Percentiles rank a stretch among this genome's conserved stretches.
phyloP scores from a whole-genome alignment of 495 filamentous ascomycete genomes.

The Penicillium steckii region DNA sequence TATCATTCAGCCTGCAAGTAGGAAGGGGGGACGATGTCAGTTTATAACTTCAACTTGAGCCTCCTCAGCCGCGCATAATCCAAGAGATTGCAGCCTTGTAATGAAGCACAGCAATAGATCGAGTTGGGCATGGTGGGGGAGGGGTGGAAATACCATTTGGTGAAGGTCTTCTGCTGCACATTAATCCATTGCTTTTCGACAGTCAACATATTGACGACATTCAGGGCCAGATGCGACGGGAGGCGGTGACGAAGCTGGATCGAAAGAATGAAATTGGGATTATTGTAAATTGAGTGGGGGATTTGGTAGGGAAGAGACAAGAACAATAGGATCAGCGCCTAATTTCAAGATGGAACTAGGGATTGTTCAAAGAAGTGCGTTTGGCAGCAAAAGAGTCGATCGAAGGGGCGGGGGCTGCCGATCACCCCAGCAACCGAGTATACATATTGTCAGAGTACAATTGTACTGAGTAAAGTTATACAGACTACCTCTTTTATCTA shows the following conservation, averaged over 20 bases:
- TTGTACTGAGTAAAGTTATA: background rate
- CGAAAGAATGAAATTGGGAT: background rate
- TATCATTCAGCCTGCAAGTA: slow-evolving; percentile 97
- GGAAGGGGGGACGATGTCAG: background rate
- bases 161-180: slow-evolving; percentile 99
- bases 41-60: background rate
- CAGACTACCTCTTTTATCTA: too few species aligned
- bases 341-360: background rate
- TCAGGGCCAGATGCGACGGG: slow-evolving; percentile 33
- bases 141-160: slow-evolving; percentile 72
- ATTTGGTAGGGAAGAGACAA: slow-evolving; percentile 5
- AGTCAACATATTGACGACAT: slow-evolving; percentile 54
- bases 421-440: slow-evolving; percentile 23
- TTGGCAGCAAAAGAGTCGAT: background rate
- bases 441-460: background rate
- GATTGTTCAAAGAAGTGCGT: slow-evolving; percentile 5
- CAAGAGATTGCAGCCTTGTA: too few species aligned
- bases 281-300: slow-evolving; percentile 6
- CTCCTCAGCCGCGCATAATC: background rate
- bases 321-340: background rate
- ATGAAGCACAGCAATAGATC: too few species aligned
- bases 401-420: slow-evolving; percentile 16
- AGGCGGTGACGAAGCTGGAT: slow-evolving; percentile 5
- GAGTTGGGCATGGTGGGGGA: background rate
- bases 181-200: slow-evolving; percentile 90